Conservation (phyloP, 1,284 basidiomycete species). For the Stereum hirsutum region DNA sequence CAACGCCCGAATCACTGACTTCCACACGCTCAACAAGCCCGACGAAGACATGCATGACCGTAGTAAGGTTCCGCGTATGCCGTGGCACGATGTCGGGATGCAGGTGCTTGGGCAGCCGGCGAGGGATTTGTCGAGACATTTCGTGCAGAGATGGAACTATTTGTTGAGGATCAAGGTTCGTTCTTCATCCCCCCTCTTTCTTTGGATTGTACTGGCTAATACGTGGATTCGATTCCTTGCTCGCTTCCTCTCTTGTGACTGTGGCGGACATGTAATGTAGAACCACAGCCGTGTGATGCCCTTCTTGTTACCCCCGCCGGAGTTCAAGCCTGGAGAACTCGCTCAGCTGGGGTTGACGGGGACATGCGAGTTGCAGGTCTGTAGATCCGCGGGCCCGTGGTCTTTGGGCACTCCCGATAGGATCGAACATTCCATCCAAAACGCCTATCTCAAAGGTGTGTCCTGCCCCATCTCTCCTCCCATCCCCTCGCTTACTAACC, state of each 20-base stretch:
- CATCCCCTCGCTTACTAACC: background rate
- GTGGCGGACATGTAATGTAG: no score
- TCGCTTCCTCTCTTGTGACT: no score
- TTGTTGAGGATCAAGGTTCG: slow-evolving; percentile 82
- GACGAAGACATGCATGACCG: slow-evolving; percentile 94
- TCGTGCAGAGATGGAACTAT: slow-evolving; percentile 91
- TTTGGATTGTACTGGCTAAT: no score
- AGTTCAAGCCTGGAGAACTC: slow-evolving; percentile 83
- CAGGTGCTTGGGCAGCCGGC: slow-evolving; percentile 97
- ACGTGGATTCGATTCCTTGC: no score
- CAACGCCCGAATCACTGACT: slow-evolving; percentile 87
- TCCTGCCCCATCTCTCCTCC: no score
- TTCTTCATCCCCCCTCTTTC: slow-evolving; percentile 3
- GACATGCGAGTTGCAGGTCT: slow-evolving; percentile 96
- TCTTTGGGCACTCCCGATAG: slow-evolving; percentile 85
- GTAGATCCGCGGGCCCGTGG: slow-evolving; percentile 93
- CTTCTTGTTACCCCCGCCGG: slow-evolving; percentile 89
- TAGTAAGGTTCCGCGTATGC: slow-evolving; percentile 86
- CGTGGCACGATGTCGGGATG: slow-evolving; percentile 97
- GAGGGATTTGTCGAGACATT: slow-evolving; percentile 91
- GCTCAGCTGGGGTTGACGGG: slow-evolving; percentile 81
- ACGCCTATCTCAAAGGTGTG: slow-evolving; percentile 85
- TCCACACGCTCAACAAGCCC: slow-evolving; percentile 83
- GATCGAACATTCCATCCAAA: slow-evolving; percentile 91
- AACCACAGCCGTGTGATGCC: slow-evolving; percentile 92